These are phyloP conservation scores for Beauveria medogensis DNA, from an alignment of 2,329 filamentous ascomycete genomes.

Conservation along the genomic window DNA sequence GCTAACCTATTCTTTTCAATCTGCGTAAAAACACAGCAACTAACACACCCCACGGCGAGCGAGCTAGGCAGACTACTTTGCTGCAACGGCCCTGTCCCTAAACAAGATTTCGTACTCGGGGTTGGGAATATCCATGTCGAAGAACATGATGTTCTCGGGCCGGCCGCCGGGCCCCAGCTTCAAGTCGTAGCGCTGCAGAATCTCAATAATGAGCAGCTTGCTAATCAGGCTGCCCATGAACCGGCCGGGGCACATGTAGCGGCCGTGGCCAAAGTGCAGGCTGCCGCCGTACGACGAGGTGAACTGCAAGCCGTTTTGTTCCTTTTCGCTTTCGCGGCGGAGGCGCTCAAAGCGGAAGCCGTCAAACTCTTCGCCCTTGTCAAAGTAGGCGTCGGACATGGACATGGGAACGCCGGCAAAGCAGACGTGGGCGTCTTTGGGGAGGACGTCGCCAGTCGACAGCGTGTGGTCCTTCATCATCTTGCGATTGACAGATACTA, in stretches of 20 bases:
- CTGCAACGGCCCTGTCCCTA: neutral
- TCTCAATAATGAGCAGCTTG: neutral
- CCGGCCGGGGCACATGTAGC: neutral
- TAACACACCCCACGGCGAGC: neutral
- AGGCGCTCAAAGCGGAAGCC: neutral
- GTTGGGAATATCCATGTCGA: neutral
- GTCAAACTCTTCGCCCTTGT: neutral
- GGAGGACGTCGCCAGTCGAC: neutral
- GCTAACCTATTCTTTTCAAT: neutral
- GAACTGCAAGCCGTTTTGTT: neutral
- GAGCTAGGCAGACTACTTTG: neutral
- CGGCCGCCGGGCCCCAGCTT: neutral
- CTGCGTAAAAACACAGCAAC: neutral
- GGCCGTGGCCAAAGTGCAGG: neutral
- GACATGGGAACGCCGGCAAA: neutral
- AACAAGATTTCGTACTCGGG: neutral
- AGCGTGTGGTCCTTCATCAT: neutral
- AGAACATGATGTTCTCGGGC: neutral
- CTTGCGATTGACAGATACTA: neutral
- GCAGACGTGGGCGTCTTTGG: neutral
- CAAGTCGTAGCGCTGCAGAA: neutral
- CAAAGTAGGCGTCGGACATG: conserved; percentile 1
- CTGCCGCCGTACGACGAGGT: neutral
- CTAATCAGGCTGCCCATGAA: neutral
- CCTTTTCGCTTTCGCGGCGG: neutral